Conservation (phyloP, 495 filamentous ascomycete genomes). For the Talaromyces stipitatus region DNA sequence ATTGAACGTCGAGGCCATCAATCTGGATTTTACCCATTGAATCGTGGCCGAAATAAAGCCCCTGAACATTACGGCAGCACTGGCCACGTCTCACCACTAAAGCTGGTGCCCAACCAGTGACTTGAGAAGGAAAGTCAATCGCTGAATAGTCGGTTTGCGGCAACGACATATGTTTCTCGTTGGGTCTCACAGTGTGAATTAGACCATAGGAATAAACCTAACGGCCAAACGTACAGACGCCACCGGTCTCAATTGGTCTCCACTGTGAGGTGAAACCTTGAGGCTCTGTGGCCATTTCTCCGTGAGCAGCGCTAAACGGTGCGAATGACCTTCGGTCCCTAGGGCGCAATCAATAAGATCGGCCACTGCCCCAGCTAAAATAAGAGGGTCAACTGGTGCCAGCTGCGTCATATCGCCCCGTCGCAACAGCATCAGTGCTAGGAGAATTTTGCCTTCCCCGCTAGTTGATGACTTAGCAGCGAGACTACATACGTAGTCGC, state of each 20-base stretch:
- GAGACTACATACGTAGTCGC: background rate
- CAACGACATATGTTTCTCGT: background rate
- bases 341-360: background rate
- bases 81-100: background rate
- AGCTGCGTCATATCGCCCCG: slow-evolving; percentile 1
- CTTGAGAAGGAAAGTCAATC: background rate
- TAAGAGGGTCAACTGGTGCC: background rate
- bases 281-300: background rate
- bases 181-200: background rate
- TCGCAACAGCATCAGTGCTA: background rate
- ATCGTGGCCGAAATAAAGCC: background rate
- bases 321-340: background rate
- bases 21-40: background rate
- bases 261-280: background rate
- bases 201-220: background rate
- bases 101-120: background rate
- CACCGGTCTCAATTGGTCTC: background rate
- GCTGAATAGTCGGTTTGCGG: background rate
- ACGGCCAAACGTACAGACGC: background rate
- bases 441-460: background rate
- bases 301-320: background rate
- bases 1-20: background rate
- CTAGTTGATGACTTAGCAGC: background rate
- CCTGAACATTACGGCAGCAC: background rate
- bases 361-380: background rate